Evolutionary conservation across 1,139 yeast genomes (phyloP).

Genomic region (Geotrichum phurueaensis): DNA sequence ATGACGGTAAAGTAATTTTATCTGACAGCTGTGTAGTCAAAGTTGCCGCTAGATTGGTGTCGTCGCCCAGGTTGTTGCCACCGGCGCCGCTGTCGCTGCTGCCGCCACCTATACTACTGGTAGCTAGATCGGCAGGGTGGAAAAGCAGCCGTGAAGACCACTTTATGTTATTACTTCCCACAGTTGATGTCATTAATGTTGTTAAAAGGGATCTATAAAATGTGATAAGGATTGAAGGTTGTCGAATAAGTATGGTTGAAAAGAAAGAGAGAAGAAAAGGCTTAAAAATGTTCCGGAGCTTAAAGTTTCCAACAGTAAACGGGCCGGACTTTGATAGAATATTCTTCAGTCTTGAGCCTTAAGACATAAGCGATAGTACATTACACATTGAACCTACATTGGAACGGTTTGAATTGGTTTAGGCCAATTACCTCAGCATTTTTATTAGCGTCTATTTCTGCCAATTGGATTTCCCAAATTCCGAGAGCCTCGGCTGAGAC

Average conservation of each 20-base stretch:
- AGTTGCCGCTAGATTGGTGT: neutral
- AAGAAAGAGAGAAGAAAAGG: neutral
- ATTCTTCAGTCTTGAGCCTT: neutral
- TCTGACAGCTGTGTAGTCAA: constrained; percentile 19
- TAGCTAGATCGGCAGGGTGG: neutral
- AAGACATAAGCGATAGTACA: neutral
- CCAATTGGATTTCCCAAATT: neutral
- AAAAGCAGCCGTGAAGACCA: neutral
- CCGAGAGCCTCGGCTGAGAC: neutral
- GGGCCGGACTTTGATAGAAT: neutral
- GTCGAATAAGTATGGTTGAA: neutral
- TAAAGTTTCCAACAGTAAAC: neutral
- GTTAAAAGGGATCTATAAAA: neutral
- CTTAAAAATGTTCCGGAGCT: neutral
- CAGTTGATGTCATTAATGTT: neutral
- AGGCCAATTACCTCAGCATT: neutral
- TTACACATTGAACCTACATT: neutral
- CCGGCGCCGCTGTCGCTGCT: neutral
- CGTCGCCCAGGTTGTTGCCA: neutral
- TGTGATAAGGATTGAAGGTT: neutral
- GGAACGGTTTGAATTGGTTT: neutral
- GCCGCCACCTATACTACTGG: neutral
- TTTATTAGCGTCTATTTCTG: neutral
- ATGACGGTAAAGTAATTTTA: constrained; percentile 33
- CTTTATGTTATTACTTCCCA: neutral